Evolutionary conservation across 768 basidiomycete genomes (phyloP), one percentile per base, ranked within the genome.

Genomic region (Leccinum uliginosum): DNA sequence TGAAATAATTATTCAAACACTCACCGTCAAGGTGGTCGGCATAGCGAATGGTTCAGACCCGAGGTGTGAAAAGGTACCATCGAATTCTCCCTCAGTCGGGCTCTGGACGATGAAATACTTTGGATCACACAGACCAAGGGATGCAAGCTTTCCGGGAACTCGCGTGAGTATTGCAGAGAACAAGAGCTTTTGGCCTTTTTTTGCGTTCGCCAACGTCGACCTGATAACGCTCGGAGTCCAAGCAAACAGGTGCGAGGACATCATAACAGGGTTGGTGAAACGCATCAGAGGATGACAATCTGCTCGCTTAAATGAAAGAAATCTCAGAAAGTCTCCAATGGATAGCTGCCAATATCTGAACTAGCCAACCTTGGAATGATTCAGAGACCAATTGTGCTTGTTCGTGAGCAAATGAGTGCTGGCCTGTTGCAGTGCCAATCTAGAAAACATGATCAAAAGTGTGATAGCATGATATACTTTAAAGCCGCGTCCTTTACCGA

Each of bases 161-260:
- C 87, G 83, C 0, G 95, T 97, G 29, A 98, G 80, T 0, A 97
- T 99, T 0, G 97, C 97, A 10, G 94, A 97, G 75, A 99, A 97
- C 8, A 99, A 77, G 4, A 99, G 79, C 67, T 98, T 98, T 68
- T 98, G 96, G 63, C 95, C 97, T 6, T 43, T 76, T 74, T 64
- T 75, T 83, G 46, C 65, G 69, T 66, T 90, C 90, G 51, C 80
- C 78, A 38, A 83, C 60, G 54, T 85, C 85, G 3, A 80, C 76
- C 3, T 74, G 73, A 30, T 76, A 58, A 49, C 50, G 27, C 2
- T 60, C 55, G 6, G 34, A 27, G 55, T 71, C 75, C 10, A 82
- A 69, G 68, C 83, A 83, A 8, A 81, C 74, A 2, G 91, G 89
- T 0, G 89, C 76, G 23, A 88, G 74, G 6, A 83, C 80, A 66